Evolutionary conservation across 164 flowering plant species (phyloP).

Genomic region (Macadamia tetraphylla): DNA sequence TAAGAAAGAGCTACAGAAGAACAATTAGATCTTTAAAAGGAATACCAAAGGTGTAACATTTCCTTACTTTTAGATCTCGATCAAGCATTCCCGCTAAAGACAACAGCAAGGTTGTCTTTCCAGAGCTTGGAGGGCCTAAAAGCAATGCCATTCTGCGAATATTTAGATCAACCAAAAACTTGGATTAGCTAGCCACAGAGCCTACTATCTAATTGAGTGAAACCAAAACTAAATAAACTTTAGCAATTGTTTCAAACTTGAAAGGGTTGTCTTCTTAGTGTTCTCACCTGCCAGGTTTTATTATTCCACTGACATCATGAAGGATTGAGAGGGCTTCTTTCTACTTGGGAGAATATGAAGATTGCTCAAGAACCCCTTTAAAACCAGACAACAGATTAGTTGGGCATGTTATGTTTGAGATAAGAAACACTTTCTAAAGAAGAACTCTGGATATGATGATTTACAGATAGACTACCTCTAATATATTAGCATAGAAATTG

Average conservation of each 20-base stretch:
- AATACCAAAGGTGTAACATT: neutral
- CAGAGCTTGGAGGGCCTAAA: conserved; percentile 1
- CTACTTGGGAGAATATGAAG: conserved; percentile 12
- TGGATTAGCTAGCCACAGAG: neutral
- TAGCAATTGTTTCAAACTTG: neutral
- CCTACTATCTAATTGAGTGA: neutral
- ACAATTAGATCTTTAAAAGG: neutral
- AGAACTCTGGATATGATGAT: neutral
- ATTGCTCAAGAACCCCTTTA: neutral
- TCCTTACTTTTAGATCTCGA: conserved; percentile 27
- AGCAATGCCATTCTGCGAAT: neutral
- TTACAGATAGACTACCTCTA: conserved; percentile 26
- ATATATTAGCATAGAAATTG: conserved; percentile 26
- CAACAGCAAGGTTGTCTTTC: neutral
- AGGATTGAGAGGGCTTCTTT: conserved; percentile 13
- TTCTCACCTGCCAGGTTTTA: conserved; percentile 8
- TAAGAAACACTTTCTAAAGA: neutral
- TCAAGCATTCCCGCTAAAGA: conserved; percentile 8
- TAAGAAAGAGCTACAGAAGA: neutral
- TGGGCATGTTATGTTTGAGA: too few relatives aligned
- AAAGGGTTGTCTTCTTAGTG: neutral
- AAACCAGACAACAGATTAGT: neutral
- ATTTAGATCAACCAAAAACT: neutral
- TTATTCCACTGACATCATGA: conserved; percentile 15
- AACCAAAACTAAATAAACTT: neutral